Conservation (phyloP, 192 early-diverging fungal genomes). For the Phycomyces blakesleeanus region DNA sequence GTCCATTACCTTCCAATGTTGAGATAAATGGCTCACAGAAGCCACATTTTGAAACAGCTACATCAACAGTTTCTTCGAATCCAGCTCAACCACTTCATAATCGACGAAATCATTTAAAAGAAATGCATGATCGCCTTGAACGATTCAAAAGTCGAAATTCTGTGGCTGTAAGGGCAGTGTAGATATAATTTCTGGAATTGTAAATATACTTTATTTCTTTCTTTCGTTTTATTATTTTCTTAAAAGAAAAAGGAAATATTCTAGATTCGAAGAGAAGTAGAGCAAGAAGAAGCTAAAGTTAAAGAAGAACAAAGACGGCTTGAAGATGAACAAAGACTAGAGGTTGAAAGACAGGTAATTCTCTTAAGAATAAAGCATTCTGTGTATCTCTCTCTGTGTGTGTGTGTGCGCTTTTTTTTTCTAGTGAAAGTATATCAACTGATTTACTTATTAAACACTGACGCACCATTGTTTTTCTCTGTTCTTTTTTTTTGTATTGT, state of each 20-base stretch:
- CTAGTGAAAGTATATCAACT: too few relatives aligned
- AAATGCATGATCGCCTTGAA: not conserved
- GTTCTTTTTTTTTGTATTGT: not conserved
- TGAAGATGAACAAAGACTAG: not conserved
- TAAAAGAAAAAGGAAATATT: too few relatives aligned
- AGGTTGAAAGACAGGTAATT: not conserved
- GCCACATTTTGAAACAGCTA: too few relatives aligned
- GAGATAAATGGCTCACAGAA: too few relatives aligned
- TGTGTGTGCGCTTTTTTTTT: too few relatives aligned
- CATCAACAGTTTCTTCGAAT: too few relatives aligned
- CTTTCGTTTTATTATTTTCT: too few relatives aligned
- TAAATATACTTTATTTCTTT: not conserved
- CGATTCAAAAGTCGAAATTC: not conserved
- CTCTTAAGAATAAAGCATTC: not conserved
- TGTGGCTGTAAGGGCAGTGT: not conserved
- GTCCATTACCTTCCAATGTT: too few relatives aligned
- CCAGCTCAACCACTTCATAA: not conserved
- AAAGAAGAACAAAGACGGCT: conserved; percentile 1
- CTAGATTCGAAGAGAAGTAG: not conserved
- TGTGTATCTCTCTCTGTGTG: too few relatives aligned
- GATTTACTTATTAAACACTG: too few relatives aligned
- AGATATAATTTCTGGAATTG: too few relatives aligned
- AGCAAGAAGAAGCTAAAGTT: not conserved
- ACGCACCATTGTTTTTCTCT: not conserved
- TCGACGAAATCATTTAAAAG: not conserved